Conservation (phyloP, 768 basidiomycete genomes). For the Trametes sanguinea region DNA sequence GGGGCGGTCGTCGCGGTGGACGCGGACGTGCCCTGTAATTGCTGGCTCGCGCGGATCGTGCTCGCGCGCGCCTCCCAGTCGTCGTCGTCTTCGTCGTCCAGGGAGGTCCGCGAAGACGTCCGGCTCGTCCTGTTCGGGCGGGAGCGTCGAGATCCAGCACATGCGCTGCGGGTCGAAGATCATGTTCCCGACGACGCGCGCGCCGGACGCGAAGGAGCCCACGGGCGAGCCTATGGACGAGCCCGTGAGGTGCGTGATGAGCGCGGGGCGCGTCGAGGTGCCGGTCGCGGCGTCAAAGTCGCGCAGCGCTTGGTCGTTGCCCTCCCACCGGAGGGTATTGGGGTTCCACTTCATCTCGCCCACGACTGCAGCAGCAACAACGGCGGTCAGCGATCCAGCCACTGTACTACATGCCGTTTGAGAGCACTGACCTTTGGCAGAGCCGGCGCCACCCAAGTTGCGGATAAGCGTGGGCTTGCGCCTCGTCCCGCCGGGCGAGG, state of each 20-base stretch:
- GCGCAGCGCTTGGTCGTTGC: constrained; percentile 88
- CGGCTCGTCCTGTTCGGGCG: constrained; percentile 89
- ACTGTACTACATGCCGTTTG: neutral
- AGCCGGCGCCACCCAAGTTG: constrained; percentile 66
- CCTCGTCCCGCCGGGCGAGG: constrained; percentile 49
- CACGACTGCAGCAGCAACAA: constrained; percentile 56
- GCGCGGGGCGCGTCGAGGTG: constrained; percentile 86
- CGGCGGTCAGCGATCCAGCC: too few species aligned
- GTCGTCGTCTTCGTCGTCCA: constrained; percentile 85
- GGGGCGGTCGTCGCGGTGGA: neutral
- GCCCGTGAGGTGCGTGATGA: constrained; percentile 92
- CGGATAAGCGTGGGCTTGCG: constrained; percentile 88
- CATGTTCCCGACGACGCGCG: constrained; percentile 96
- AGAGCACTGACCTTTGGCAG: constrained; percentile 66
- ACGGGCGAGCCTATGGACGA: constrained; percentile 83
- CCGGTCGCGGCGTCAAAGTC: constrained; percentile 85
- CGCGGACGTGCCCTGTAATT: constrained; percentile 27
- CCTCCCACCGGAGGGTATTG: constrained; percentile 88
- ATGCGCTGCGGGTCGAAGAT: constrained; percentile 92
- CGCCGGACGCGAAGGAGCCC: constrained; percentile 71
- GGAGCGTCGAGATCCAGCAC: constrained; percentile 90
- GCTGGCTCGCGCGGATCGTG: constrained; percentile 71
- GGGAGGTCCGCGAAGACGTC: constrained; percentile 94
- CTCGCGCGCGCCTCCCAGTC: constrained; percentile 75
- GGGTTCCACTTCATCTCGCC: constrained; percentile 99